Evolutionary conservation across 345 rosid genomes (phyloP).

Genomic region (Pugionium dolabratum): DNA sequence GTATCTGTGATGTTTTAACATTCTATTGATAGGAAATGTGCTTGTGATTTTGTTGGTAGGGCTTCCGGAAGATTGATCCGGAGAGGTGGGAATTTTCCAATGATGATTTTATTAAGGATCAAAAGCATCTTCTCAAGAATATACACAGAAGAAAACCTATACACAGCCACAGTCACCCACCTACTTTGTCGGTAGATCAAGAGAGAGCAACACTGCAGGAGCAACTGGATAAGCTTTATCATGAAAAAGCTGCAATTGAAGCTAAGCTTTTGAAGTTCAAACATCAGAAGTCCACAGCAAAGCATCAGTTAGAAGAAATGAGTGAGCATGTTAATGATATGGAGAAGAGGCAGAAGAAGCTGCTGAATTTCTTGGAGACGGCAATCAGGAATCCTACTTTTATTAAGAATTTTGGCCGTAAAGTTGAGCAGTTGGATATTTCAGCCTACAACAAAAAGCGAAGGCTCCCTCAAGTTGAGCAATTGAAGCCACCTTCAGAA

Average conservation of each 20-base stretch:
- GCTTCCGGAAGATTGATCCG: slow-evolving; percentile 87
- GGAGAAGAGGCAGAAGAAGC: slow-evolving; percentile 68
- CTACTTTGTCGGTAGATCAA: slow-evolving; percentile 49
- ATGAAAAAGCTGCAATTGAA: slow-evolving; percentile 69
- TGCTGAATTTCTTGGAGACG: slow-evolving; percentile 58
- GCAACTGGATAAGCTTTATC: slow-evolving; percentile 67
- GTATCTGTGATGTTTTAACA: neutral
- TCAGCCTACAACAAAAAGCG: slow-evolving; percentile 77
- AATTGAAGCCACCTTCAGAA: slow-evolving; percentile 57
- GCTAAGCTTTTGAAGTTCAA: slow-evolving; percentile 53
- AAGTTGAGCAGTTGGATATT: slow-evolving; percentile 68
- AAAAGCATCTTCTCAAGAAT: slow-evolving; percentile 86
- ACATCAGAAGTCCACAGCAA: slow-evolving; percentile 59
- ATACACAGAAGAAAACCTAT: slow-evolving; percentile 87
- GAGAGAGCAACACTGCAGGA: slow-evolving; percentile 73
- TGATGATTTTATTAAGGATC: slow-evolving; percentile 82
- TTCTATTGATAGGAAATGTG: slow-evolving; percentile 8
- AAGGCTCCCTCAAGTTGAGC: slow-evolving; percentile 68
- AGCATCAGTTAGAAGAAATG: slow-evolving; percentile 64
- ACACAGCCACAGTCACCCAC: slow-evolving; percentile 89
- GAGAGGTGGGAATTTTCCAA: slow-evolving; percentile 94
- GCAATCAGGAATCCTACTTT: slow-evolving; percentile 59
- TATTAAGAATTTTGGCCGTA: slow-evolving; percentile 57
- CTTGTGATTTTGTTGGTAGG: slow-evolving; percentile 49
- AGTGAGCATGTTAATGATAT: slow-evolving; percentile 50